Conservation (phyloP, 257 asterid species). For the Petrea volubilis region DNA sequence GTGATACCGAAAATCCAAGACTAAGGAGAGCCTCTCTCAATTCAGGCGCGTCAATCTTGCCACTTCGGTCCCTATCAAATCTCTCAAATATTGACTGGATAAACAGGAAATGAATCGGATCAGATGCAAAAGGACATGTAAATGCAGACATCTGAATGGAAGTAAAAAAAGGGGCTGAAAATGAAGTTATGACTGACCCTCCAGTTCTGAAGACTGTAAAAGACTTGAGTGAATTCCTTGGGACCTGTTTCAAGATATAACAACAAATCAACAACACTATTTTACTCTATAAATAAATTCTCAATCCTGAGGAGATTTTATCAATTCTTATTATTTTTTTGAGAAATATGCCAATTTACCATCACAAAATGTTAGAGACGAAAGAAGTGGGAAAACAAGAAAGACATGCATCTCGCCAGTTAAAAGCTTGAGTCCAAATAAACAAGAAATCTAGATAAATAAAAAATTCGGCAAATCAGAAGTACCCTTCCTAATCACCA, state of each 20-base stretch:
- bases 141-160: background rate
- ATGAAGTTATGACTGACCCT: slow-evolving; percentile 59
- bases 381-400: slow-evolving; percentile 4
- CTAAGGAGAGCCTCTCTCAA: slow-evolving; percentile 84
- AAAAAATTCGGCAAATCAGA: background rate
- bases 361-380: background rate
- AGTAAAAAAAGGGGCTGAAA: background rate
- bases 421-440: too few relatives aligned
- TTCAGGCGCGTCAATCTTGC: slow-evolving; percentile 77
- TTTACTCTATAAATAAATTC: background rate
- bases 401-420: too few relatives aligned
- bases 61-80: slow-evolving; percentile 88
- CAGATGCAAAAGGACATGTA: background rate
- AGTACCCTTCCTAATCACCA: background rate
- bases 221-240: slow-evolving; percentile 79
- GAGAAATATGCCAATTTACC: background rate
- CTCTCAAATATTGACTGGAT: slow-evolving; percentile 76
- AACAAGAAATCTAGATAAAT: background rate
- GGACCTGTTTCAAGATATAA: slow-evolving; percentile 63
- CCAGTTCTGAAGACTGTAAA: slow-evolving; percentile 94
- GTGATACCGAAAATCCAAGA: slow-evolving; percentile 81
- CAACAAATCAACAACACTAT: slow-evolving; percentile 14
- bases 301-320: background rate
- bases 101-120: slow-evolving; percentile 19
- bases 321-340: background rate